phyloP scores from a whole-genome alignment of 148 eudicot species.

The Gaultheria prostrata region DNA sequence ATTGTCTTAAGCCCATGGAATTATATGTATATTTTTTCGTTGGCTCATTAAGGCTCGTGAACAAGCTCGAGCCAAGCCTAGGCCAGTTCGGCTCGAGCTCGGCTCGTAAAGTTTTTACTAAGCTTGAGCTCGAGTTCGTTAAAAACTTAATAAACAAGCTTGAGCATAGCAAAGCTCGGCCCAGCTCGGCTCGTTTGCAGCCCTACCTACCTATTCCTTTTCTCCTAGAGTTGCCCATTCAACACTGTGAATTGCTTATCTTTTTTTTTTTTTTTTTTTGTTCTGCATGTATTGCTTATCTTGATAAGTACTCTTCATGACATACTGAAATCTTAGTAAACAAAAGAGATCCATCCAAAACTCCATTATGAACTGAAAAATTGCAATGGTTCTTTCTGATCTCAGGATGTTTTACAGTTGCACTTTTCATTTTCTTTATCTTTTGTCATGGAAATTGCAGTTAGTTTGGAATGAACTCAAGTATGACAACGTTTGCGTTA shows the following conservation, averaged over 20 bases:
- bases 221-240: neutral
- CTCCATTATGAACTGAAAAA: neutral
- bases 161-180: too few species aligned
- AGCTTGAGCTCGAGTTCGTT: too few species aligned
- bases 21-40: too few species aligned
- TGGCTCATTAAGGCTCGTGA: too few species aligned
- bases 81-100: too few species aligned
- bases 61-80: too few species aligned
- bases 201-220: neutral
- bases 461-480: neutral
- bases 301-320: slow-evolving; percentile 1
- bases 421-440: neutral
- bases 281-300: neutral
- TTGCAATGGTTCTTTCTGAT: neutral
- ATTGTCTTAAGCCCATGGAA: too few species aligned
- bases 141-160: too few species aligned
- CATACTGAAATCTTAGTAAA: neutral
- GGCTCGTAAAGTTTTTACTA: too few species aligned
- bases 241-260: neutral
- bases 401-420: neutral
- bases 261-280: too few species aligned
- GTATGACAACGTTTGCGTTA: neutral
- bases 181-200: too few species aligned
- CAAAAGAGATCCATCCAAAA: slow-evolving; percentile 4
- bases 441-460: neutral